Conservation (phyloP, 768 basidiomycete species). For the Ramaria sp. region DNA sequence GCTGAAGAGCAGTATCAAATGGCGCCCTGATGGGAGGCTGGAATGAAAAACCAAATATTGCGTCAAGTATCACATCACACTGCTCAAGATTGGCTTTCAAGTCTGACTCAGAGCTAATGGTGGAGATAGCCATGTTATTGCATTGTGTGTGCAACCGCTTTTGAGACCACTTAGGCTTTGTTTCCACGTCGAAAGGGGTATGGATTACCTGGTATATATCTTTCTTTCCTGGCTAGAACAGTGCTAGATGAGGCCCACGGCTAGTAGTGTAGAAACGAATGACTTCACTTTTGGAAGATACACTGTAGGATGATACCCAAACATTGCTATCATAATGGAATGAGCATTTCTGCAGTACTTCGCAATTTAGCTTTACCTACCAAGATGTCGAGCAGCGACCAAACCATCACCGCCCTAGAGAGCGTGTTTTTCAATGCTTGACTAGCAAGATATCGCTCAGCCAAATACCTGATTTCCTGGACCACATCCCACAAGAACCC, state of each 20-base stretch:
- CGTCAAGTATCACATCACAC: slow-evolving; percentile 83
- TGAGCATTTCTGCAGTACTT: neutral
- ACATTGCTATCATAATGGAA: slow-evolving; percentile 50
- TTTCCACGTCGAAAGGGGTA: neutral
- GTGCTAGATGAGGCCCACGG: neutral
- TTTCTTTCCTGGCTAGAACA: slow-evolving; percentile 69
- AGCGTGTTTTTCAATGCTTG: neutral
- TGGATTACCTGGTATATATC: slow-evolving; percentile 72
- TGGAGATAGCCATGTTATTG: slow-evolving; percentile 75
- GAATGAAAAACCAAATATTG: slow-evolving; percentile 98
- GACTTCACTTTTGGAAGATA: slow-evolving; percentile 82
- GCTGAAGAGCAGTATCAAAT: slow-evolving; percentile 65
- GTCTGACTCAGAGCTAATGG: slow-evolving; percentile 30
- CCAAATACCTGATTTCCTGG: slow-evolving; percentile 88
- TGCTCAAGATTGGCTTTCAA: slow-evolving; percentile 40
- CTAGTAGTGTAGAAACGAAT: neutral
- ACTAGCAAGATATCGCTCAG: neutral
- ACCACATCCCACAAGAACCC: slow-evolving; percentile 91
- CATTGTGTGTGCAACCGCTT: slow-evolving; percentile 82
- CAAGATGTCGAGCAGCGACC: slow-evolving; percentile 90
- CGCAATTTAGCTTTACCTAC: slow-evolving; percentile 27
- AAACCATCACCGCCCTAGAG: slow-evolving; percentile 78
- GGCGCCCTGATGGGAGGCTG: slow-evolving; percentile 80
- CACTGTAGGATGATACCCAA: slow-evolving; percentile 80
- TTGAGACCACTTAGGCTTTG: neutral